A percentile compares a stretch with the other conserved stretches of the same genome.
phyloP scores from a whole-genome alignment of 1,139 yeast genomes.

The Saccharomycopsis phalli region DNA sequence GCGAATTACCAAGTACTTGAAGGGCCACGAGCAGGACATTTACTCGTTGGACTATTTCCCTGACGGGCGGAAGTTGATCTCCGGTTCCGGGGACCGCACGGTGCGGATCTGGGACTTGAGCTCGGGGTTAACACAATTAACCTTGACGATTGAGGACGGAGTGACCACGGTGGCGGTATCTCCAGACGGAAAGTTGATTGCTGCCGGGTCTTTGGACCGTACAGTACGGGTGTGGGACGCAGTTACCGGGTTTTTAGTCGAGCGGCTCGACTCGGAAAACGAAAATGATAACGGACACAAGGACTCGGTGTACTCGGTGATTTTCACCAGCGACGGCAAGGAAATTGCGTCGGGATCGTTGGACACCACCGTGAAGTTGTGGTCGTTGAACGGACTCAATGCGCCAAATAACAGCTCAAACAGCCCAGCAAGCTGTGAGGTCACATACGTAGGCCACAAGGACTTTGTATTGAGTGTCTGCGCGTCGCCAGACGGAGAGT shows the following conservation, averaged over 20 bases:
- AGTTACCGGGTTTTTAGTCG: constrained; percentile 84
- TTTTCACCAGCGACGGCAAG: constrained; percentile 84
- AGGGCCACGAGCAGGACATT: constrained; percentile 97
- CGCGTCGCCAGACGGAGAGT: constrained; percentile 88
- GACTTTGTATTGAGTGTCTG: constrained; percentile 94
- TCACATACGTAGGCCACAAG: constrained; percentile 91
- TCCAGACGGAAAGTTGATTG: constrained; percentile 89
- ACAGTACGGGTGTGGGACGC: constrained; percentile 98
- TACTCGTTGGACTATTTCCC: constrained; percentile 95
- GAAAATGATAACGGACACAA: constrained; percentile 89
- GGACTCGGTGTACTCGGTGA: constrained; percentile 93
- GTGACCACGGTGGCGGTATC: constrained; percentile 97
- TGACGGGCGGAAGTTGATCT: constrained; percentile 86
- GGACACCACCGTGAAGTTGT: constrained; percentile 91
- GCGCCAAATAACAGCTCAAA: constrained; percentile 25
- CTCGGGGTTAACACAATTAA: constrained; percentile 82
- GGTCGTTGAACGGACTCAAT: constrained; percentile 57
- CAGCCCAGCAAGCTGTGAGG: constrained; percentile 66
- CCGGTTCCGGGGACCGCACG: constrained; percentile 95
- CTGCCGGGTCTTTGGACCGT: constrained; percentile 94
- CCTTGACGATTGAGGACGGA: constrained; percentile 91
- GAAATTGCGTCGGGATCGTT: constrained; percentile 92
- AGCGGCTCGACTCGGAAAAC: constrained; percentile 83
- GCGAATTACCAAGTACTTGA: constrained; percentile 76
- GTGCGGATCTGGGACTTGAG: constrained; percentile 96